A percentile compares a stretch with the other conserved stretches of the same genome.
Evolutionary conservation across 129 eudicot species (phyloP).

Genomic region (Heracleum sosnowskyi): DNA sequence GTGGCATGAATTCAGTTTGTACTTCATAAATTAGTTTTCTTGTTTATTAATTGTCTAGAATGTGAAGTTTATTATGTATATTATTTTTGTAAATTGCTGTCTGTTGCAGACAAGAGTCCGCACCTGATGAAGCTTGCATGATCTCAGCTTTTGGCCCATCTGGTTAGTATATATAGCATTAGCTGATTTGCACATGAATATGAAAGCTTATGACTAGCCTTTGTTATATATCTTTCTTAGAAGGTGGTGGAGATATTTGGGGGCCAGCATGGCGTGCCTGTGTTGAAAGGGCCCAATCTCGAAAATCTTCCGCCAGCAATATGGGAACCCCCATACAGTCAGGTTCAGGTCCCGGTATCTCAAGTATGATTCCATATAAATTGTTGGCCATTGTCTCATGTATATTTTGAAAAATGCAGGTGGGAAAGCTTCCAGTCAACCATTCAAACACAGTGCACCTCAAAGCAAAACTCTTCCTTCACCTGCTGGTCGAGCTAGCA

Average conservation of each 20-base stretch:
- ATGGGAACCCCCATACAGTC: constrained; percentile 47
- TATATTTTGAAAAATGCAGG: constrained; percentile 34
- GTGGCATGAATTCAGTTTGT: neutral
- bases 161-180: constrained; percentile 40
- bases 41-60: neutral
- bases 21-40: neutral
- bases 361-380: neutral
- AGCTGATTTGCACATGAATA: neutral
- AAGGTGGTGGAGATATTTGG: constrained; percentile 67
- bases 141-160: constrained; percentile 86
- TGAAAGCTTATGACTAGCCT: constrained; percentile 1
- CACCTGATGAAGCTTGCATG: constrained; percentile 96
- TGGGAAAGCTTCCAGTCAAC: constrained; percentile 39
- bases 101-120: constrained; percentile 69
- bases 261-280: constrained; percentile 78
- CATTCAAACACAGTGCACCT: constrained; percentile 31
- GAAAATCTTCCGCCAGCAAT: constrained; percentile 36
- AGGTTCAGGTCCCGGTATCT: constrained; percentile 37
- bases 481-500: constrained; percentile 39
- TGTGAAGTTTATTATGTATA: neutral
- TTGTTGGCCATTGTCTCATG: constrained; percentile 18
- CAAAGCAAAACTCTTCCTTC: constrained; percentile 50
- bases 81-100: neutral
- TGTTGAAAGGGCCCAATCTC: constrained; percentile 64
- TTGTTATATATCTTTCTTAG: constrained; percentile 25